Evolutionary conservation across 2,329 filamentous ascomycete species (phyloP), one percentile per base, ranked within the genome.

Genomic region (Conoideocrella luteorostrata): DNA sequence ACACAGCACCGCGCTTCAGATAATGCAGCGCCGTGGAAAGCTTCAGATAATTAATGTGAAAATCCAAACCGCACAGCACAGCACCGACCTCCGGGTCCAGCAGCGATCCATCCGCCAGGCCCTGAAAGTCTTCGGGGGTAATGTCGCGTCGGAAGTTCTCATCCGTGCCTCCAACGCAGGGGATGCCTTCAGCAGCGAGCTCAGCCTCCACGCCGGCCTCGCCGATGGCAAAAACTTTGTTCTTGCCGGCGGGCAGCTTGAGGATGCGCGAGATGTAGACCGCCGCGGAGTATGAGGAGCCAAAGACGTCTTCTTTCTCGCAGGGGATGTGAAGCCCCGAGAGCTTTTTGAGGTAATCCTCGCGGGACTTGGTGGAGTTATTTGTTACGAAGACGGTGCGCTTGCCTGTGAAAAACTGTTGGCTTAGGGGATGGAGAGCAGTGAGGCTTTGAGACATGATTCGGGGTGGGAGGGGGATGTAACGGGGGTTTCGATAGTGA

Each of bases 181-280:
- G 74, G 3, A 98, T 72, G 34, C 81, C 80, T 62, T 97, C 91
- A 39, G 83, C 79, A 30, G 75, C 75, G 21, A 98, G 78, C 67
- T 98, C 93, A 49, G 86, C 78, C 66, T 97, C 91, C 49, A 98
- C 88, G 43, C 93, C 93, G 5, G 78, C 76, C 69, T 98, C 93
- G 50, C 93, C 93, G 11, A 98, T 74, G 17, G 95, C 87, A 60
- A 88, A 98, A 51, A 98, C 93, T 65, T 96, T 96, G 72, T 87
- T 88, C 68, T 88, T 90, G 28, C 82, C 81, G 4, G 78, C 66
- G 3, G 84, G 81, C 4, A 94, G 80, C 53, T 86, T 76, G 54
- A 98, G 78, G 65, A 98, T 95, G 52, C 90, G 86, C 9, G 88
- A 84, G 60, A 98, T 95, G 73, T 98, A 98, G 62, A 98, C 84